Evolutionary conservation across 1,284 basidiomycete species (phyloP), one percentile per base, ranked within the genome.

Genomic region (Anthracocystis walkeri): DNA sequence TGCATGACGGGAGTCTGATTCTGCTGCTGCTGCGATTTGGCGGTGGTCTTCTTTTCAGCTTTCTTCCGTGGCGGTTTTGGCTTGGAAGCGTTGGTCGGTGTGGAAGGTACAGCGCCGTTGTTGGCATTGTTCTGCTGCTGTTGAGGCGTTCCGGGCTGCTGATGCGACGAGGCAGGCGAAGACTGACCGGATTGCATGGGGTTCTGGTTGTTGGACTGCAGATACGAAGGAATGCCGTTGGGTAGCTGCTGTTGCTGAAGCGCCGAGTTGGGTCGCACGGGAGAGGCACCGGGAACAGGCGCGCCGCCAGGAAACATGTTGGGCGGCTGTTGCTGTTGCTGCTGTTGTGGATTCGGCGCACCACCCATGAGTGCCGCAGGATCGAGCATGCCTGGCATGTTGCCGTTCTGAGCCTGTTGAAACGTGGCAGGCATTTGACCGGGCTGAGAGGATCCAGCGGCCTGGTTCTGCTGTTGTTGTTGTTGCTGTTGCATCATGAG

Each of bases 1-100:
- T 64, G 59, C 69, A 77, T 72, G 35, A 73, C 65, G 18, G 74
- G 74, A 12, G 74, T 77, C 63, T 77, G 72, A 8, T 51, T 65
- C 62, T 65, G 67, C 4, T 50, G 41, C 7, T 48, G 23, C 50
- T 70, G 67, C 31, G 56, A 51, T 25, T 71, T 65, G 71, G 61
- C 41, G 3, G 64, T 52, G 18, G 61, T 53, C 63, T 77, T 77
- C 62, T 73, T 77, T 27, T 77, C 74, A 6, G 69, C 46, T 57
- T 73, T 72, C 59, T 77, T 77, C 21, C 74, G 45, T 53, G 69
- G 56, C 23, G 69, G 58, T 38, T 77, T 77, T 42, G 65, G 56
- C 46, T 77, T 77, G 35, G 61, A 48, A 5, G 68, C 58, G 40
- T 65, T 62, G 4, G 74, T 60, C 14, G 74, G 68, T 3, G 74